Conservation (phyloP, 305 asterid species). For the Plantago rigida region DNA sequence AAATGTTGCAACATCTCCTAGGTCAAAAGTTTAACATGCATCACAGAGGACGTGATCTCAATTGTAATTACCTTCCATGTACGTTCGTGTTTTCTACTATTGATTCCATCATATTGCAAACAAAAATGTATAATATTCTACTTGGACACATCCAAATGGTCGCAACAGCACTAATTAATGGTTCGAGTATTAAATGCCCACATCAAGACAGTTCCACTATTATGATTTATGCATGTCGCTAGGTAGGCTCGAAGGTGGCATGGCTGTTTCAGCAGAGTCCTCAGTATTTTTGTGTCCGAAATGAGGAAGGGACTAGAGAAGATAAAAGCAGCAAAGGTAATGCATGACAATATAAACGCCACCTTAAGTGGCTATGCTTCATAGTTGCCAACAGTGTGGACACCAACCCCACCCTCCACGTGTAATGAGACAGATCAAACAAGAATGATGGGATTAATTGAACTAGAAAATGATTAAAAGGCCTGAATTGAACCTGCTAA, state of each 20-base stretch:
- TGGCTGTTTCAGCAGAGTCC: no score
- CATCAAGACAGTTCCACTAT: background rate
- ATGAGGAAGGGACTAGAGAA: background rate
- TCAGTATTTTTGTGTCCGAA: background rate
- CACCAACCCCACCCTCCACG: slow-evolving; percentile 4
- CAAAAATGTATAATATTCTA: background rate
- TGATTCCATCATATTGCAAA: slow-evolving; percentile 5
- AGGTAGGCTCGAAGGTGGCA: no score
- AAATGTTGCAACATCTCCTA: no score
- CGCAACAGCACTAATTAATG: slow-evolving; percentile 3
- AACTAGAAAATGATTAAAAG: no score
- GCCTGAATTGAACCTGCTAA: slow-evolving; percentile 9
- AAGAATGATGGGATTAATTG: no score
- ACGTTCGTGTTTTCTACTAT: slow-evolving; percentile 3
- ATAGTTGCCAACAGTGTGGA: slow-evolving; percentile 5
- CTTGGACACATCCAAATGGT: slow-evolving; percentile 13
- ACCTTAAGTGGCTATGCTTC: background rate
- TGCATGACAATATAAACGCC: background rate
- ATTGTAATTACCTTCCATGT: slow-evolving; percentile 4
- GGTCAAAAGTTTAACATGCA: no score
- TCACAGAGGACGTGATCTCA: background rate
- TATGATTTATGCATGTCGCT: no score
- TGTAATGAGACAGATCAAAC: no score
- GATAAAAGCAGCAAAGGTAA: background rate
- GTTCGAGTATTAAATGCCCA: slow-evolving; percentile 1